phyloP scores from a whole-genome alignment of 305 asterid genomes.

The Solanum aculeatissimum region DNA sequence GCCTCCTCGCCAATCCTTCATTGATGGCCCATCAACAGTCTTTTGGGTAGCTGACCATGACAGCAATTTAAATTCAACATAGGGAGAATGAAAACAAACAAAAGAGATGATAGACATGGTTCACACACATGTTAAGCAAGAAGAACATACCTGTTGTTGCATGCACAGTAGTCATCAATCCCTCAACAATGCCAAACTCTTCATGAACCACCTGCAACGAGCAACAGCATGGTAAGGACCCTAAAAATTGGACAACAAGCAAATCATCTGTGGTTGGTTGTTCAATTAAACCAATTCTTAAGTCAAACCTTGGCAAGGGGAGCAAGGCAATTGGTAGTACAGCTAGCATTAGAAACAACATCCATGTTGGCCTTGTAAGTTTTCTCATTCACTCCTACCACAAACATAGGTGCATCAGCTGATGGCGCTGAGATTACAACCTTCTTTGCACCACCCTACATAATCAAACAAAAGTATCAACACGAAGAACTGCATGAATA shows the following conservation, averaged over 20 bases:
- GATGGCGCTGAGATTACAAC: slow-evolving; percentile 98
- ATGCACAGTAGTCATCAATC: slow-evolving; percentile 97
- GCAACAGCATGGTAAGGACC: neutral
- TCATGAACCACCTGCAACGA: slow-evolving; percentile 74
- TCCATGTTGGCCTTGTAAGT: slow-evolving; percentile 78
- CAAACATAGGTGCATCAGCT: slow-evolving; percentile 99
- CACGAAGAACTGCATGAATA: slow-evolving; percentile 6
- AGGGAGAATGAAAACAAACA: neutral
- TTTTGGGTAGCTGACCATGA: slow-evolving; percentile 83
- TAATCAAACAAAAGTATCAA: slow-evolving; percentile 5
- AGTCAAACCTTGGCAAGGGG: slow-evolving; percentile 87
- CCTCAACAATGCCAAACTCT: slow-evolving; percentile 92
- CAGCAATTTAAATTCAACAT: neutral
- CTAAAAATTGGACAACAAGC: neutral
- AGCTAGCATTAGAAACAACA: slow-evolving; percentile 94
- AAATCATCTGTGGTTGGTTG: neutral
- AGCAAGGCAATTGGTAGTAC: slow-evolving; percentile 98
- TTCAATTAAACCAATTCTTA: neutral
- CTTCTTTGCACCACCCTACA: slow-evolving; percentile 95
- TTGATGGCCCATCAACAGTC: slow-evolving; percentile 98
- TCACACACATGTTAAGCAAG: neutral
- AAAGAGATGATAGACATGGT: neutral
- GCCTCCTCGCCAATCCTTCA: slow-evolving; percentile 99
- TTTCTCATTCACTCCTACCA: slow-evolving; percentile 91
- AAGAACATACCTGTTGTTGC: slow-evolving; percentile 68